These are phyloP conservation scores for Clonostachys solani DNA, from an alignment of 2,329 filamentous ascomycete species.

Conservation along the genomic window DNA sequence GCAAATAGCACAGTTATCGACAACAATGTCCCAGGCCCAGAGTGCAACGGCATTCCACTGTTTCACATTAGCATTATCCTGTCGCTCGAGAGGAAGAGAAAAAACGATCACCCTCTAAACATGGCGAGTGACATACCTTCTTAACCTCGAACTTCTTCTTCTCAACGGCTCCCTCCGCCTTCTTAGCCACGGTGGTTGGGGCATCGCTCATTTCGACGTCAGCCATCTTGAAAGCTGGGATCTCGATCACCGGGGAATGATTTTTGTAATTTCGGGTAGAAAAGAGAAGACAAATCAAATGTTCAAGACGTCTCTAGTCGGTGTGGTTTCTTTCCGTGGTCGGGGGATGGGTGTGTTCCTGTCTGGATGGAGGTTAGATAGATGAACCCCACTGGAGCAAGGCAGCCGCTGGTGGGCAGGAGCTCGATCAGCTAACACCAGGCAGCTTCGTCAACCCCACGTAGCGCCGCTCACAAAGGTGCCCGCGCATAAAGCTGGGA, in stretches of 20 bases:
- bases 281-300: too few species aligned
- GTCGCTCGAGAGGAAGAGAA: background rate
- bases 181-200: conserved; percentile 44
- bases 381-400: background rate
- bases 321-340: background rate
- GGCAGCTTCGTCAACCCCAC: too few species aligned
- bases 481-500: background rate
- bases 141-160: conserved; percentile 99
- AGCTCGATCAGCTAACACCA: too few species aligned
- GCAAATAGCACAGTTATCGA: conserved; percentile 99
- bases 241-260: too few species aligned
- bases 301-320: background rate
- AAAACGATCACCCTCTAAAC: background rate
- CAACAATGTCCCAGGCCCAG: conserved; percentile 99
- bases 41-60: conserved; percentile 98
- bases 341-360: background rate
- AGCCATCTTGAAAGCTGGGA: conserved; percentile 57
- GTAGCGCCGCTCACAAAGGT: background rate
- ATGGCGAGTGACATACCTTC: conserved; percentile 61
- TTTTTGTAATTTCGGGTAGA: too few species aligned
- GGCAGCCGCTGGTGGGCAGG: background rate
- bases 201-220: conserved; percentile 97
- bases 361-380: background rate
- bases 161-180: conserved; percentile 52
- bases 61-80: conserved; percentile 9